Evolutionary conservation across 768 basidiomycete species (phyloP), one percentile per base, ranked within the genome.

Genomic region (Lactarius vividus): DNA sequence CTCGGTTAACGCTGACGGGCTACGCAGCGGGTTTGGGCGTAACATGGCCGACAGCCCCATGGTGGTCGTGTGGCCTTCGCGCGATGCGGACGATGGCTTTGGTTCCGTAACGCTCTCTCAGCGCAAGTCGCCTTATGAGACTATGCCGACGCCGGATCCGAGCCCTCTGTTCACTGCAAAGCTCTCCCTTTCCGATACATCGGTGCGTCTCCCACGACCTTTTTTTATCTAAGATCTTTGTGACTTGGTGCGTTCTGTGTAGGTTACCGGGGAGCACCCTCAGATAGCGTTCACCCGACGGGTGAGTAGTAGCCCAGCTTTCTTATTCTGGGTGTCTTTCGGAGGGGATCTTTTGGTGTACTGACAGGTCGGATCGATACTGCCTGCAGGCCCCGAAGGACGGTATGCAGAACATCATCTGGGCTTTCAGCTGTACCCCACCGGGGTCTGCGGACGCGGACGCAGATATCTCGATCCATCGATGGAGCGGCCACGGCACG

Each of bases 31-130:
- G 5, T 88, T 85, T 70, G 87, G 87, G 28, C 68, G 65, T 10
- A 69, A 74, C 63, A 88, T 88, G 87, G 73, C 79, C 1, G 77
- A 80, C 69, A 77, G 81, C 7, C 82, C 85, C 0, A 89, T 92
- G 88, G 85, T 92, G 65, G 86, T 91, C 35, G 83, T 86, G 79
- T 92, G 89, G 89, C 77, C 82, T 8, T 87, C 89, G 71, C 73
- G 75, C 16, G 65, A 23, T 23, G 44, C 13, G 39, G 84, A 88
- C 69, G 85, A 85, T 11, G n/a, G 11, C 8, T 31, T 46, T 18
- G 4, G 2, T 15, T 73, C 79, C 26, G 77, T 88, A 64, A 88
- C 87, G 15, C 74, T 92, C 28, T 88, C 87, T 8, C 89, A 92
- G 72, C 82, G 89, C 23, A 76, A 74, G 35, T 85, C 89, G 0